Percentiles rank a stretch among this genome's conserved stretches.
phyloP scores from a whole-genome alignment of 768 basidiomycete genomes.

The Rhodotorula taiwanensis region DNA sequence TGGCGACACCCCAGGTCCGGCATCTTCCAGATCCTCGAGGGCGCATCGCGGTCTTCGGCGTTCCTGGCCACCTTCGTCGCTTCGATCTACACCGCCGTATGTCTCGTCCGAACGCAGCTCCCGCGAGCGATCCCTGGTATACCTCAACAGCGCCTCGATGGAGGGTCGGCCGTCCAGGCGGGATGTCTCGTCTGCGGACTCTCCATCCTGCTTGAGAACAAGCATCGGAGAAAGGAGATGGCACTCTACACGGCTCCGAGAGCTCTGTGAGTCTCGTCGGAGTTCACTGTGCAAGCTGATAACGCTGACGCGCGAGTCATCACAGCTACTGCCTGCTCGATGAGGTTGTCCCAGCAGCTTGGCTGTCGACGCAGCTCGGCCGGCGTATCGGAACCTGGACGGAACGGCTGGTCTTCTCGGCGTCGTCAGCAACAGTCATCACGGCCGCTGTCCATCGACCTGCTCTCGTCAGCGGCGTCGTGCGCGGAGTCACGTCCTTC shows the following conservation, averaged over 20 bases:
- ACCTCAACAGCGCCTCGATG: constrained; percentile 24
- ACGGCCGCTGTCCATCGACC: constrained; percentile 34
- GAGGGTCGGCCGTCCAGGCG: constrained; percentile 23
- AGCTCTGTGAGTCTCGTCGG: constrained; percentile 25
- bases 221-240: constrained; percentile 37
- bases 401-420: constrained; percentile 13
- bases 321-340: constrained; percentile 35
- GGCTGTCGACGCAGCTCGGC: constrained; percentile 7
- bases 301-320: too few relatives aligned
- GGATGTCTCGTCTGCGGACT: constrained; percentile 22
- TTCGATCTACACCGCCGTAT: constrained; percentile 32
- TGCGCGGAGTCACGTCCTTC: constrained; percentile 12
- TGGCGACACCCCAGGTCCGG: constrained; percentile 1
- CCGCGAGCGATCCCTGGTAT: constrained; percentile 11
- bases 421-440: constrained; percentile 24
- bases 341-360: constrained; percentile 21
- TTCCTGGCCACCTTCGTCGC: constrained; percentile 40
- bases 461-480: constrained; percentile 31
- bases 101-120: constrained; percentile 34
- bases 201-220: constrained; percentile 37
- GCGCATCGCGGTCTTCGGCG: constrained; percentile 33
- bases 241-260: constrained; percentile 34
- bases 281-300: background rate
- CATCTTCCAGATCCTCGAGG: constrained; percentile 26
- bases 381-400: constrained; percentile 6